Evolutionary conservation across 2,329 filamentous ascomycete genomes (phyloP), one percentile per base, ranked within the genome.

Genomic region (Sclerotinia minor): DNA sequence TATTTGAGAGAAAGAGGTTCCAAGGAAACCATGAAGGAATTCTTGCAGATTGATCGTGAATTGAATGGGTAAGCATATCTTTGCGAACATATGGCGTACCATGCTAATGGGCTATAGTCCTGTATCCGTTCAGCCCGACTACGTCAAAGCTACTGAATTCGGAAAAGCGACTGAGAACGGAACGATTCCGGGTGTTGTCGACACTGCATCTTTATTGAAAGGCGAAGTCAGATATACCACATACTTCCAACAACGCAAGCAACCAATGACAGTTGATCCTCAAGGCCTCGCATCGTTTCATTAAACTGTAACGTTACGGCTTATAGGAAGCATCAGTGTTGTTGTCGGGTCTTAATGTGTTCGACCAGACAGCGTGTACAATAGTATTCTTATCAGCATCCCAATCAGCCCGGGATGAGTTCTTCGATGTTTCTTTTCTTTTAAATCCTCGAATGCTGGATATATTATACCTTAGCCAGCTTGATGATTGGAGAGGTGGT

Each of bases 11-110:
- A 96, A 73, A 85, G 91, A 65, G 94, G 94, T 19, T 89, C 87
- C 69, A 91, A 93, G 77, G 87, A 94, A 44, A 87, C 92, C 2
- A 94, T 96, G 81, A 92, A 93, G 79, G 90, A 94, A 74, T 97
- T 94, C 78, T 83, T 97, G 76, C 81, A 84, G 69, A 82, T 98
- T 47, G 94, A 99, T 77, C 86, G 89, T 54, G 91, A 96, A 78
- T 86, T 97, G 69, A 95, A 96, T 77, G 95, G 95, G 88, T 89
- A 81, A 79, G 87, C 76, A 26, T 29, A 53, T 21, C 29, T 52
- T 21, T 50, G 11, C 7, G 17, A 21, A 41, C 17, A 32, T 26
- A 38, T 13, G 35, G 19, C 15, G 9, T n/a, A 53, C 21, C 54
- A 67, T 64, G 47, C 70, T 74, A 69, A 75, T 63, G 60, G 53